Percentiles rank a stretch among this genome's conserved stretches.
Conservation (phyloP, 441 rosid genomes). For the Capsella rubella region DNA sequence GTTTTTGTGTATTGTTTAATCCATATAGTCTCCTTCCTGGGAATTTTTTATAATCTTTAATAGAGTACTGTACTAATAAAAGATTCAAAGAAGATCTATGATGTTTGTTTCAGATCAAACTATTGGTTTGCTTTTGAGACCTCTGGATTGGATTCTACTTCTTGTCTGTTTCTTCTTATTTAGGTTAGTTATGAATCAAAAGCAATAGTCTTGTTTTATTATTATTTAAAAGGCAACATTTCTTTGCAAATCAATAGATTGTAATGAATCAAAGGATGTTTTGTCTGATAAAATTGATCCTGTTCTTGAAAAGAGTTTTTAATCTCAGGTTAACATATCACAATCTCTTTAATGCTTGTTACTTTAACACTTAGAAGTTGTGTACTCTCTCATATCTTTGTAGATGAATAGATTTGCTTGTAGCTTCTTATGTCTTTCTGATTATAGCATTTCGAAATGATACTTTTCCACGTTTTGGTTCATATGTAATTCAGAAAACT, state of each 20-base stretch:
- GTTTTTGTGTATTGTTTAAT: conserved; percentile 11
- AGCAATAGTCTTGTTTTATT: not conserved
- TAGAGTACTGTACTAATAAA: not conserved
- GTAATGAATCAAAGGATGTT: not conserved
- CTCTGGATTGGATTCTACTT: conserved; percentile 28
- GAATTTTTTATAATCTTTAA: not conserved
- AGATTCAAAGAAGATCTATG: conserved; percentile 31
- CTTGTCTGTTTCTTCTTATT: conserved; percentile 31
- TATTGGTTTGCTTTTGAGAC: conserved; percentile 26
- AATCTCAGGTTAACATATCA: not conserved
- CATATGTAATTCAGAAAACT: no score
- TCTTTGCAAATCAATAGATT: not conserved
- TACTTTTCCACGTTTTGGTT: no score
- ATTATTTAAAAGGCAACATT: not conserved
- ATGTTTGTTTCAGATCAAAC: conserved; percentile 12
- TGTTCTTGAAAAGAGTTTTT: not conserved
- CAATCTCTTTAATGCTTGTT: not conserved
- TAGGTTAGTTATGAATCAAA: conserved; percentile 18
- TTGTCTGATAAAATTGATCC: not conserved
- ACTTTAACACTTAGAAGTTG: not conserved
- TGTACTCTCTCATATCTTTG: not conserved
- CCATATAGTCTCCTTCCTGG: not conserved
- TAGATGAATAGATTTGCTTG: not conserved
- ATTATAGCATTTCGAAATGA: no score
- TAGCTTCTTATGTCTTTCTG: no score